A percentile compares a stretch with the other conserved stretches of the same genome.
Conservation (phyloP, 1,284 basidiomycete species). For the Erythrobasidium hasegawianum region DNA sequence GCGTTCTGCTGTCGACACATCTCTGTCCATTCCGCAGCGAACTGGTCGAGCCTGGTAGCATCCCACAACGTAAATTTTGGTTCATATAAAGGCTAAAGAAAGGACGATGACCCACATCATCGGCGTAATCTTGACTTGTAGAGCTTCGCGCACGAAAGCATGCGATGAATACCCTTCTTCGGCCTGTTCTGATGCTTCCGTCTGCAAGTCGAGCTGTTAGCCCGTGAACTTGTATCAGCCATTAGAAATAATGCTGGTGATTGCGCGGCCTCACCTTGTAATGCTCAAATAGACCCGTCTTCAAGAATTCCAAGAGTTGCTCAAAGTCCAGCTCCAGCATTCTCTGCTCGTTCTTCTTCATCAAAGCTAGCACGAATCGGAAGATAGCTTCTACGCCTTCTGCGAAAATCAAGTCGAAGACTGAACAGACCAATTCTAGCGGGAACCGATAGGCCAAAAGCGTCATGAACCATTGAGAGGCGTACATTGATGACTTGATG, state of each 20-base stretch:
- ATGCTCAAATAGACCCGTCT: slow-evolving; percentile 72
- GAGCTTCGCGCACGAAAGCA: slow-evolving; percentile 78
- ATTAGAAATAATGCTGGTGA: too few species aligned
- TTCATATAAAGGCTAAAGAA: too few species aligned
- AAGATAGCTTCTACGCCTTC: slow-evolving; percentile 97
- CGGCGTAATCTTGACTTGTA: slow-evolving; percentile 63
- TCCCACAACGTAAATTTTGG: not conserved
- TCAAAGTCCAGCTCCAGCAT: slow-evolving; percentile 80
- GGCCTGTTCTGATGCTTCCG: slow-evolving; percentile 41
- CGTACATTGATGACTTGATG: slow-evolving; percentile 86
- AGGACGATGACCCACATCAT: slow-evolving; percentile 40
- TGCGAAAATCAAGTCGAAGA: slow-evolving; percentile 90
- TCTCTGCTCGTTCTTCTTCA: slow-evolving; percentile 80
- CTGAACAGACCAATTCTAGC: slow-evolving; percentile 85
- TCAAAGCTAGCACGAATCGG: slow-evolving; percentile 81
- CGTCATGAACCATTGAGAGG: slow-evolving; percentile 95
- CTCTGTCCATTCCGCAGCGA: slow-evolving; percentile 35
- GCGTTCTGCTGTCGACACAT: slow-evolving; percentile 44
- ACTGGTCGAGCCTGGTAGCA: slow-evolving; percentile 42
- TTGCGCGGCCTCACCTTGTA: slow-evolving; percentile 63
- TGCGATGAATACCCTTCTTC: slow-evolving; percentile 61
- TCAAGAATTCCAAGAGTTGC: slow-evolving; percentile 75
- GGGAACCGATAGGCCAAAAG: slow-evolving; percentile 75
- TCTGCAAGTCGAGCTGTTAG: slow-evolving; percentile 1
- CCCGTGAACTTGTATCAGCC: not conserved